Conservation (phyloP, 2,329 filamentous ascomycete genomes). For the Epicoccum sorghinum region DNA sequence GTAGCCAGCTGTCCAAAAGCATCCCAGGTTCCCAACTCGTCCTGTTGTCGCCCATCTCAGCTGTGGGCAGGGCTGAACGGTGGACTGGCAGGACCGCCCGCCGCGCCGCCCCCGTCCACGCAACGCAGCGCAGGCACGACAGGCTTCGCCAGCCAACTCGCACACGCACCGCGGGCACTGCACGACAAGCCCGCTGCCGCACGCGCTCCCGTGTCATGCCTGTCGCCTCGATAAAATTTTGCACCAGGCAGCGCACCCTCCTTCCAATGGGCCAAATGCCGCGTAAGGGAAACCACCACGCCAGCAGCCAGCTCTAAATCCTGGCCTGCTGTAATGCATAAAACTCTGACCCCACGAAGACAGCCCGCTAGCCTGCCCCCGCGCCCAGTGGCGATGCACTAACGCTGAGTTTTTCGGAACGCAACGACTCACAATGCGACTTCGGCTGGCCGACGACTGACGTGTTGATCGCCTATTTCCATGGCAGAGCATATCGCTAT, state of each 20-base stretch:
- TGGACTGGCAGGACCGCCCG: conserved; percentile 9
- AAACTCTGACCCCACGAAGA: conserved; percentile 31
- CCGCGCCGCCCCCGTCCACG: conserved; percentile 13
- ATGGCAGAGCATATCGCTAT: conserved; percentile 3
- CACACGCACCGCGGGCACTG: neutral
- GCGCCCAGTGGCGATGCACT: conserved; percentile 28
- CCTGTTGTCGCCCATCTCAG: neutral
- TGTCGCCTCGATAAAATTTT: conserved; percentile 29
- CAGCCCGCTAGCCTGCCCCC: conserved; percentile 24
- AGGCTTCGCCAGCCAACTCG: neutral
- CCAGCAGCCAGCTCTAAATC: conserved; percentile 18
- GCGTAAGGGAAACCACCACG: conserved; percentile 30
- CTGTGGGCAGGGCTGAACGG: conserved; percentile 25
- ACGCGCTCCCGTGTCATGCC: conserved; percentile 20
- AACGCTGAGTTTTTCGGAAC: conserved; percentile 38
- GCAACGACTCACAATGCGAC: conserved; percentile 24
- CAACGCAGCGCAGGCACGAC: conserved; percentile 2
- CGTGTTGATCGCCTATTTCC: conserved; percentile 9
- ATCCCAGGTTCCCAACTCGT: neutral
- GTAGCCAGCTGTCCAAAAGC: conserved; percentile 3
- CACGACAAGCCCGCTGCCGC: conserved; percentile 15
- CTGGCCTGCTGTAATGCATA: conserved; percentile 14
- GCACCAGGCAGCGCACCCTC: conserved; percentile 16
- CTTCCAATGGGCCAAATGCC: conserved; percentile 20
- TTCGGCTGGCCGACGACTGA: conserved; percentile 19